These are phyloP conservation scores for Melampsora abietis-canadensis DNA, from an alignment of 1,284 basidiomycete species.

Conservation along the genomic window DNA sequence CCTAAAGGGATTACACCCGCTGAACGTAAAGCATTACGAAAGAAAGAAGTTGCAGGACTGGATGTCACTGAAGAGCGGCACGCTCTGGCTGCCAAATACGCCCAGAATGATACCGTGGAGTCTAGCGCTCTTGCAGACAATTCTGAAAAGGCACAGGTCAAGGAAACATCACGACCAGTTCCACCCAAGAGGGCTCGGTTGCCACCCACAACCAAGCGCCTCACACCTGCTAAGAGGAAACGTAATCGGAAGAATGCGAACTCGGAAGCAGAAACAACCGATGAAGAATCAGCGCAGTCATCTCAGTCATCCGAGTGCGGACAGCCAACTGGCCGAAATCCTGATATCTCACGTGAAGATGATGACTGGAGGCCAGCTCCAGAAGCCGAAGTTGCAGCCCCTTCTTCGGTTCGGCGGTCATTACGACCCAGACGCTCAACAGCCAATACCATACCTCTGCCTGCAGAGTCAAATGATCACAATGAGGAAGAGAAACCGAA, in stretches of 20 bases:
- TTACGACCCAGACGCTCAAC: background rate
- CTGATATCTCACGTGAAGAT: background rate
- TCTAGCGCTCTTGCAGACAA: too few relatives aligned
- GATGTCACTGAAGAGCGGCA: background rate
- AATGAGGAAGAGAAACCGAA: too few relatives aligned
- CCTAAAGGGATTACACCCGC: conserved; percentile 2
- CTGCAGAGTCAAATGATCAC: too few relatives aligned
- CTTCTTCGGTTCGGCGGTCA: background rate
- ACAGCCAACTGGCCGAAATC: background rate
- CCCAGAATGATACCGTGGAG: too few relatives aligned
- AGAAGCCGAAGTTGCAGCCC: background rate
- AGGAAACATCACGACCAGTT: too few relatives aligned
- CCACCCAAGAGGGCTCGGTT: too few relatives aligned
- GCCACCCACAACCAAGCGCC: too few relatives aligned
- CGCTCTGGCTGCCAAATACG: background rate
- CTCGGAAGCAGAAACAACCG: conserved; percentile 1
- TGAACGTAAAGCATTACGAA: background rate
- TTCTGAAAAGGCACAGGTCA: too few relatives aligned
- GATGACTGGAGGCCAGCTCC: background rate
- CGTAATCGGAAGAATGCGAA: background rate
- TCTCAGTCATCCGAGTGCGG: conserved; percentile 1
- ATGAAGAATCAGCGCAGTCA: background rate
- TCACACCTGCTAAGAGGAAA: too few relatives aligned
- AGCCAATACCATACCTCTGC: background rate
- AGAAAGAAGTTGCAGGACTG: background rate